Evolutionary conservation across 2,329 filamentous ascomycete species (phyloP).

Genomic region (Beauveria pseudobassiana): DNA sequence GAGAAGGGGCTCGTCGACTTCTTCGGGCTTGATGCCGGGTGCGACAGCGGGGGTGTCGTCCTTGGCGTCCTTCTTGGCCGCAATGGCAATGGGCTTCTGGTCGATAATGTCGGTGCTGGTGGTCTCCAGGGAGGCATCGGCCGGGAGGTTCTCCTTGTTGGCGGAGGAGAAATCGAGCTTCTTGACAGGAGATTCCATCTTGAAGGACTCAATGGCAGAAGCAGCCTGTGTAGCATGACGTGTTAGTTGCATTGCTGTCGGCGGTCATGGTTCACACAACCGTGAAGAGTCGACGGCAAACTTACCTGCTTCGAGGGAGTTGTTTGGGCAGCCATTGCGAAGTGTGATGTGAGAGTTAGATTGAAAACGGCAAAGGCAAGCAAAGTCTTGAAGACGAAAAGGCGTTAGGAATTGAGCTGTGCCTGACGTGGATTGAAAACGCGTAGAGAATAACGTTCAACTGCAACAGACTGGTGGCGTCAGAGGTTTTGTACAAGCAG

Average conservation of each 20-base stretch:
- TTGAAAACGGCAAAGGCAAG: conserved; percentile 10
- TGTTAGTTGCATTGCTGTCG: conserved; percentile 24
- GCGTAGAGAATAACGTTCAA: conserved; percentile 19
- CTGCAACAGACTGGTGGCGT: conserved; percentile 19
- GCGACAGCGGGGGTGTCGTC: conserved; percentile 34
- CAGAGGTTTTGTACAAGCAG: conserved; percentile 30
- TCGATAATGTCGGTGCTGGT: conserved; percentile 45
- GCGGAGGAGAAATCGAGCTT: conserved; percentile 70
- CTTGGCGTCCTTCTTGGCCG: conserved; percentile 41
- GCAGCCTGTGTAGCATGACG: conserved; percentile 55
- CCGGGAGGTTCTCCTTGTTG: conserved; percentile 74
- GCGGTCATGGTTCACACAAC: neutral
- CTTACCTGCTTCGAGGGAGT: conserved; percentile 53
- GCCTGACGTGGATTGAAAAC: conserved; percentile 19
- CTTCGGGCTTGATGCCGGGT: conserved; percentile 54
- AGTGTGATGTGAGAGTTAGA: conserved; percentile 8
- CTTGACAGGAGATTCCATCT: conserved; percentile 90
- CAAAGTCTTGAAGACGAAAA: conserved; percentile 14
- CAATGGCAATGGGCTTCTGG: conserved; percentile 44
- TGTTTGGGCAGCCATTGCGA: conserved; percentile 68
- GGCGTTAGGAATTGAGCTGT: conserved; percentile 16
- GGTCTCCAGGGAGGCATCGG: conserved; percentile 41
- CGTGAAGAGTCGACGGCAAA: conserved; percentile 19
- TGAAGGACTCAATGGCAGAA: conserved; percentile 77
- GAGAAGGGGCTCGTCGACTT: conserved; percentile 82